Percentiles rank a stretch among this genome's conserved stretches.
phyloP scores from a whole-genome alignment of 331 rosid species.

The Cydonia oblonga region DNA sequence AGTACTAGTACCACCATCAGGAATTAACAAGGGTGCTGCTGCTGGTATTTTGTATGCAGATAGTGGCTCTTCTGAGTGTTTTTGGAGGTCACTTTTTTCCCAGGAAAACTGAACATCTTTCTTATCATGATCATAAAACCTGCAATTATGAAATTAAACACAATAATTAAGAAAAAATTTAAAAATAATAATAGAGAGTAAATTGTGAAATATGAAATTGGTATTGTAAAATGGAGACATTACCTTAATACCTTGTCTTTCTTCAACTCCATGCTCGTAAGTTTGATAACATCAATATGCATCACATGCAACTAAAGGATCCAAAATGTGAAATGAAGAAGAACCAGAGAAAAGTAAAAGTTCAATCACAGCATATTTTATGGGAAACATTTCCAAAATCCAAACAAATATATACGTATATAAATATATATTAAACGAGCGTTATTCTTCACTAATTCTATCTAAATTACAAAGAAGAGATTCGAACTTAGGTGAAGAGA shows the following conservation, averaged over 20 bases:
- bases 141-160: constrained; percentile 11
- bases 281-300: background rate
- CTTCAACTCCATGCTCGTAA: constrained; percentile 41
- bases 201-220: background rate
- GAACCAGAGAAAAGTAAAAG: background rate
- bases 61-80: constrained; percentile 32
- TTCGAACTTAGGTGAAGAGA: no score
- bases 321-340: background rate
- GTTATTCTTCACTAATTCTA: no score
- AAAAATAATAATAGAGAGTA: background rate
- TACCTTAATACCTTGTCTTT: constrained; percentile 59
- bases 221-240: background rate
- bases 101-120: constrained; percentile 24
- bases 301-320: background rate
- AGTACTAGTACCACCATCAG: constrained; percentile 21
- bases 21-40: constrained; percentile 12
- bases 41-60: constrained; percentile 26
- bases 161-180: constrained; percentile 1
- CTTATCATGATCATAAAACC: constrained; percentile 46
- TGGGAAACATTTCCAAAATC: no score
- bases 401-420: no score
- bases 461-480: no score
- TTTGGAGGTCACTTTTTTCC: constrained; percentile 30
- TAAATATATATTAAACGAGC: no score
- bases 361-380: background rate